phyloP scores from a whole-genome alignment of 768 basidiomycete species.

The Trametes meyenii region DNA sequence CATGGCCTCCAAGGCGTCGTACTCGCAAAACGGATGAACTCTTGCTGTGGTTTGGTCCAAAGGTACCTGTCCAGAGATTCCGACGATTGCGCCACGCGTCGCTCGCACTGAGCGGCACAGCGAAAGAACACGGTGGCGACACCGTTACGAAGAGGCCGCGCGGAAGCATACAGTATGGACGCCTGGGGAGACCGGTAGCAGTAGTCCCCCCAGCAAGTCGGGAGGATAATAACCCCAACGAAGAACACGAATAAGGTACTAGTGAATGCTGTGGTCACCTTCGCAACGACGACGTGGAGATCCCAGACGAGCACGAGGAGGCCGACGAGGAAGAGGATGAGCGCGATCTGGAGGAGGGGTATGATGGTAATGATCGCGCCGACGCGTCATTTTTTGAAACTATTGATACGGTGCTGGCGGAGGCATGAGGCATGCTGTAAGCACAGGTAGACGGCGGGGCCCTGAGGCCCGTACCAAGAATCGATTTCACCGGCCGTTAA shows the following conservation, averaged over 20 bases:
- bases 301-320: slow-evolving; percentile 27
- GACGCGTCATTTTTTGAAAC: slow-evolving; percentile 26
- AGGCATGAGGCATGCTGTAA: too few relatives aligned
- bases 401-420: too few relatives aligned
- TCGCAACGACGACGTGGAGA: slow-evolving; percentile 17
- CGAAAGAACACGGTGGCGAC: background rate
- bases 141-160: background rate
- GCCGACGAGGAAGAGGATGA: slow-evolving; percentile 24
- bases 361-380: slow-evolving; percentile 10
- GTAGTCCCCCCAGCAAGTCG: slow-evolving; percentile 4
- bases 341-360: slow-evolving; percentile 22
- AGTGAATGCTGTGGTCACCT: background rate
- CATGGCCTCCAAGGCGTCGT: background rate
- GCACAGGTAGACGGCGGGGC: too few relatives aligned
- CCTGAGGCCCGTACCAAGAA: too few relatives aligned
- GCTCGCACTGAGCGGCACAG: background rate
- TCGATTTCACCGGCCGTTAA: too few relatives aligned
- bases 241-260: slow-evolving; percentile 6
- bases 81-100: background rate
- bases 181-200: slow-evolving; percentile 20
- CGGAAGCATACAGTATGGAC: background rate
- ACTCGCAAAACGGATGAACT: background rate
- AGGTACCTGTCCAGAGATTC: background rate
- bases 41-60: background rate
- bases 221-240: background rate